A percentile compares a stretch with the other conserved stretches of the same genome.
Evolutionary conservation across 1,284 basidiomycete genomes (phyloP).

Genomic region (Trametes versicolor): DNA sequence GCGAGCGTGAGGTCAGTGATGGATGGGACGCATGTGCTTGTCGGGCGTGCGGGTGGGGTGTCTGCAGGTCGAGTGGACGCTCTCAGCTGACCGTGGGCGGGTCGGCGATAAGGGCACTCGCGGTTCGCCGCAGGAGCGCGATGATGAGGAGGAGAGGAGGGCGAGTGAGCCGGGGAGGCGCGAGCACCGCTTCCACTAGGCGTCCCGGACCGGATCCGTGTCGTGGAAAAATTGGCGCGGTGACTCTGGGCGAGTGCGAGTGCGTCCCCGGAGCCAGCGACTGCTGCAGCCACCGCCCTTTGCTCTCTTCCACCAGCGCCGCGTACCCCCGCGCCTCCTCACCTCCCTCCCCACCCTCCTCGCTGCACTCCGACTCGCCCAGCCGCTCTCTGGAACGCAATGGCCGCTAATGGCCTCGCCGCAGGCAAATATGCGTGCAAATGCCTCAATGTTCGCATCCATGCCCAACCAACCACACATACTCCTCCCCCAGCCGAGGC

Average conservation of each 20-base stretch:
- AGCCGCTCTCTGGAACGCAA: slow-evolving; percentile 31
- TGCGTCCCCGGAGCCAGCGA: slow-evolving; percentile 4
- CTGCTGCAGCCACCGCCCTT: slow-evolving; percentile 21
- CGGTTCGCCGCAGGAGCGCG: background rate
- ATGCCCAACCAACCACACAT: slow-evolving; percentile 33
- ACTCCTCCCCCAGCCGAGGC: slow-evolving; percentile 47
- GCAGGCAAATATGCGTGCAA: slow-evolving; percentile 61
- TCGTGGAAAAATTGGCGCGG: slow-evolving; percentile 40
- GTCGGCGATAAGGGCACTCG: slow-evolving; percentile 10
- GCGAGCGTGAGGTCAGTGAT: slow-evolving; percentile 10
- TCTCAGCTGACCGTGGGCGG: slow-evolving; percentile 22
- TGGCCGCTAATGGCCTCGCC: slow-evolving; percentile 42
- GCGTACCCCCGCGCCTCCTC: slow-evolving; percentile 13
- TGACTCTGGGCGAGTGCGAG: slow-evolving; percentile 16
- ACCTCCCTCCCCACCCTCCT: slow-evolving; percentile 3
- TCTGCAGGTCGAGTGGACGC: background rate
- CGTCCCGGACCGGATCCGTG: slow-evolving; percentile 33
- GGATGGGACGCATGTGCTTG: background rate
- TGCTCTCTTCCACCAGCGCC: slow-evolving; percentile 3
- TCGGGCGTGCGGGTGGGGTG: slow-evolving; percentile 1
- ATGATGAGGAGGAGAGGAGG: background rate
- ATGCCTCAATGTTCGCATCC: slow-evolving; percentile 77
- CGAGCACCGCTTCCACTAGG: slow-evolving; percentile 3
- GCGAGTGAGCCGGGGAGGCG: background rate
- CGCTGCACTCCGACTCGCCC: slow-evolving; percentile 6